A percentile compares a stretch with the other conserved stretches of the same genome.
phyloP scores from a whole-genome alignment of 2,329 filamentous ascomycete genomes.

The Beauveria rudraprayagi region DNA sequence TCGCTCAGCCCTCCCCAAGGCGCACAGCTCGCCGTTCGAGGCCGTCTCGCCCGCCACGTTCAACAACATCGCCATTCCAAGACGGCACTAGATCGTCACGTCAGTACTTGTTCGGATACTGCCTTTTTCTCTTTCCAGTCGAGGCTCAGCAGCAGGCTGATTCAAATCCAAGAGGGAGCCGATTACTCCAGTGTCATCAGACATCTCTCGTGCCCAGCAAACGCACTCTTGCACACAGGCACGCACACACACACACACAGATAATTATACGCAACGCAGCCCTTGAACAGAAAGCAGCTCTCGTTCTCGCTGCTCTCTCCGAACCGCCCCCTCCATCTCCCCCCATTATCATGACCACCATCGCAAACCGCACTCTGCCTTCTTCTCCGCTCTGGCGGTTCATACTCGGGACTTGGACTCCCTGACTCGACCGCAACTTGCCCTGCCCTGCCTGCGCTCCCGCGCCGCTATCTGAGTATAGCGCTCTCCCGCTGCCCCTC shows the following conservation, averaged over 20 bases:
- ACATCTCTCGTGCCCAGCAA: not conserved
- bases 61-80: constrained; percentile 14
- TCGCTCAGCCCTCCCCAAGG: not conserved
- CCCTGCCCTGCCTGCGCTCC: not conserved
- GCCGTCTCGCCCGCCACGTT: constrained; percentile 15
- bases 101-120: not conserved
- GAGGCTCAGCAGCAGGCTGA: not conserved
- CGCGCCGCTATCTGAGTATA: not conserved
- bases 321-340: not conserved
- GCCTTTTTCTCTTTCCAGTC: not conserved
- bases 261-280: not conserved
- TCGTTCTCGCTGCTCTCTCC: not conserved
- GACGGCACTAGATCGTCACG: not conserved
- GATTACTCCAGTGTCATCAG: not conserved
- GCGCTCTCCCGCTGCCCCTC: constrained; percentile 2
- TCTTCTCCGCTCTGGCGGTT: constrained; percentile 11
- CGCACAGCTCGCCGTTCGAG: not conserved
- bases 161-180: not conserved
- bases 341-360: constrained; percentile 8
- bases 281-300: not conserved
- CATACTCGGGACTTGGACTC: constrained; percentile 11
- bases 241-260: not conserved
- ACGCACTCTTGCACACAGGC: not conserved
- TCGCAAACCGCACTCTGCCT: constrained; percentile 4
- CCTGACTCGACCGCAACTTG: constrained; percentile 8